Evolutionary conservation across 176 grass and related monocot species (phyloP), one percentile per base, ranked within the genome.

Genomic region (Pontederia paniculata): DNA sequence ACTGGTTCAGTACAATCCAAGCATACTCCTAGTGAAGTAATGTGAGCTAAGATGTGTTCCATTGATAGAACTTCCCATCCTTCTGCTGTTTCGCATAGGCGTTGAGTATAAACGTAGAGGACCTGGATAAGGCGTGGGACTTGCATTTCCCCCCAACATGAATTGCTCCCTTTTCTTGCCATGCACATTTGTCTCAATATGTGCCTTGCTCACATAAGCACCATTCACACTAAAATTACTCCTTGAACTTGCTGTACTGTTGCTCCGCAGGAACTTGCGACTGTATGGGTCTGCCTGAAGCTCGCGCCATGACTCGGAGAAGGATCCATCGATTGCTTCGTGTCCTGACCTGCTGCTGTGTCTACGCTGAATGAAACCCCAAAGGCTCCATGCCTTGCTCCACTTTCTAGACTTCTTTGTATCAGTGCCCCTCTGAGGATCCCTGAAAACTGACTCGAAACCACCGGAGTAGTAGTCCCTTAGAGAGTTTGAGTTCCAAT

Each of bases 321-420:
- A 69, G 18, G 81, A 66, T 58, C 81, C 74, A 16, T 79, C 55
- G 1, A 62, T 70, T 47, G 72, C 41, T 68, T 57, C 65, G 28
- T 56, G 15, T 18, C 75, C 78, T 42, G 48, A 74, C 64, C 64
- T 79, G 58, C 17, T 50, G 52, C 61, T 76, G 25, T 66, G 64
- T 68, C 84, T 98, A 62, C 80, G 82, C 3, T 91, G 43, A 62
- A 82, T 66, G 21, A 98, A 70, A 2, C 86, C 83, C 77, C 80
- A 88, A 19, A 98, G 73, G 70, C 67, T 95, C 89, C 84, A 94
- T 10, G 78, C 84, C 54, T 79, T 95, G 73, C 79, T 84, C 86
- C 86, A 83, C 45, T 77, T 91, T 57, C 78, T 86, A 0, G 69
- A 54, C 62, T 85, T 88, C 62, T 76, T 94, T 4, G 70, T 14